Conservation (phyloP, 768 basidiomycete genomes). For the Podaxis sp. region DNA sequence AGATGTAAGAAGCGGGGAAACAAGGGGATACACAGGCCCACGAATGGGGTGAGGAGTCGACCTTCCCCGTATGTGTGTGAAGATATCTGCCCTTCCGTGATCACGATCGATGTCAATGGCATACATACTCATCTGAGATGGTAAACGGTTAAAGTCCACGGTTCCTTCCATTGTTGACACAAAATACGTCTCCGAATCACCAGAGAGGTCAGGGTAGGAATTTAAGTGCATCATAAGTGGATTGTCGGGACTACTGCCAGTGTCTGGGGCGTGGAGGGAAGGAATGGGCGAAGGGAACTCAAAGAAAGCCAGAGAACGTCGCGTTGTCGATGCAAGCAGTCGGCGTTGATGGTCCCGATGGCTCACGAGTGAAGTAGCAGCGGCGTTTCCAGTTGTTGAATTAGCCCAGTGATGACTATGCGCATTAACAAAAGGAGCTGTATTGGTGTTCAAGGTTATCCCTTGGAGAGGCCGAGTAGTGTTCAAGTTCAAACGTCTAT, state of each 20-base stretch:
- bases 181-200: conserved; percentile 17
- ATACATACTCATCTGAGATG: conserved; percentile 30
- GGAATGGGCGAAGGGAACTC: background rate
- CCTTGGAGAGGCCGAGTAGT: background rate
- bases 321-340: background rate
- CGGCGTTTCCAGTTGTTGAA: background rate
- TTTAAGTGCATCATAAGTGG: background rate
- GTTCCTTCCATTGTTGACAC: conserved; percentile 19
- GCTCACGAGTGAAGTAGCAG: background rate
- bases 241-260: background rate
- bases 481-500: conserved; percentile 15
- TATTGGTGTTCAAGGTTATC: background rate
- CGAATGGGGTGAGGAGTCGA: conserved; percentile 4
- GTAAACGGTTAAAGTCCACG: conserved; percentile 37
- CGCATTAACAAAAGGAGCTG: background rate
- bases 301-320: background rate
- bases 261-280: background rate
- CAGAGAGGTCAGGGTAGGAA: background rate
- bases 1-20: background rate
- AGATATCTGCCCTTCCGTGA: conserved; percentile 12
- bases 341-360: background rate
- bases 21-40: background rate
- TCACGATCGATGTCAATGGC: conserved; percentile 17
- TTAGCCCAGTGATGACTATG: background rate
- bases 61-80: conserved; percentile 8